Percentiles rank a stretch among this genome's conserved stretches.
These are phyloP conservation scores for Coemansia sp. DNA, from an alignment of 192 early-diverging fungal species.

Conservation along the genomic window DNA sequence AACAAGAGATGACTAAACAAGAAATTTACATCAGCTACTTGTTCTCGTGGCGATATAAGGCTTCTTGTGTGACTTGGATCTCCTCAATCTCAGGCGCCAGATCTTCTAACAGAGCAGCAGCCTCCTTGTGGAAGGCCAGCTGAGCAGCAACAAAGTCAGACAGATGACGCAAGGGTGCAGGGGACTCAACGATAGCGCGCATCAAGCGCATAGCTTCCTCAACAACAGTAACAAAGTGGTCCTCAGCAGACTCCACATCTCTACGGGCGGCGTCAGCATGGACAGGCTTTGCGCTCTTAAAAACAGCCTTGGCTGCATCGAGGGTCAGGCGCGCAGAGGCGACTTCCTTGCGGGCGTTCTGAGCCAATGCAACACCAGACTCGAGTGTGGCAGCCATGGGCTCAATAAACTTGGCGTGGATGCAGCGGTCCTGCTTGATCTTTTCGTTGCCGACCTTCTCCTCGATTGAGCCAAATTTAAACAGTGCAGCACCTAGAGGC, in stretches of 20 bases:
- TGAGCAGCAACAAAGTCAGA: conserved; percentile 88
- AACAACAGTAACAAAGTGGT: conserved; percentile 93
- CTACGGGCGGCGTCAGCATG: conserved; percentile 72
- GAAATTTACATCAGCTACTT: conserved; percentile 17
- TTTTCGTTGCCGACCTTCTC: conserved; percentile 86
- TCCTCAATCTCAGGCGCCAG: conserved; percentile 94
- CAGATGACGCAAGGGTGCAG: conserved; percentile 82
- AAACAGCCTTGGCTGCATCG: conserved; percentile 83
- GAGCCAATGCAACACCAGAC: conserved; percentile 76
- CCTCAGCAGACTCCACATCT: conserved; percentile 92
- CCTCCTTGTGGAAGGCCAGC: conserved; percentile 84
- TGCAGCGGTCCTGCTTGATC: conserved; percentile 73
- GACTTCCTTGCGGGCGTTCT: conserved; percentile 88
- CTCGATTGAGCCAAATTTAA: conserved; percentile 83
- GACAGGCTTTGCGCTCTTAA: conserved; percentile 75
- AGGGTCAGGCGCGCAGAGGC: conserved; percentile 78
- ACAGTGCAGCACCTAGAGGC: conserved; percentile 84
- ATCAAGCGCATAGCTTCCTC: conserved; percentile 96
- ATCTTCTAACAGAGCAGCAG: conserved; percentile 70
- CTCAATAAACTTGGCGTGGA: conserved; percentile 74
- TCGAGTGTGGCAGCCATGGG: conserved; percentile 76
- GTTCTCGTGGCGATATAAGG: conserved; percentile 71
- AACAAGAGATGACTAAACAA: background rate
- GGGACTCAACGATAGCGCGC: conserved; percentile 86
- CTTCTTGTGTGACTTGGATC: conserved; percentile 92